Evolutionary conservation across 352 stramenopile species (phyloP).

Genomic region (Phytophthora sojae): DNA sequence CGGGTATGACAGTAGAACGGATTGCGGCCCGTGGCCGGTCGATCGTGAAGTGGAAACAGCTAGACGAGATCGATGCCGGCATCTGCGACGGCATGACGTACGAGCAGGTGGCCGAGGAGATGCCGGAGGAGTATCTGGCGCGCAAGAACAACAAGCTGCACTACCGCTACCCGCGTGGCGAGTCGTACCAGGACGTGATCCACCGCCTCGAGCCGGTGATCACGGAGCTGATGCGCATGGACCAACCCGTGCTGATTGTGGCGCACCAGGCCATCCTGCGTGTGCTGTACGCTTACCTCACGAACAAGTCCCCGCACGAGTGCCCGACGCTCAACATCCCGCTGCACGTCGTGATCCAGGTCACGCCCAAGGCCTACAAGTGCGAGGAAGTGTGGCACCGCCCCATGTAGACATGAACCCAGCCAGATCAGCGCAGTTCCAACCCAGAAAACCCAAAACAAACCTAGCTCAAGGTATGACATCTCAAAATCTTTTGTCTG

Average conservation of each 20-base stretch:
- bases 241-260: slow-evolving; percentile 94
- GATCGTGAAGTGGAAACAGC: slow-evolving; percentile 90
- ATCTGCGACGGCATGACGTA: slow-evolving; percentile 98
- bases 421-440: slow-evolving; percentile 19
- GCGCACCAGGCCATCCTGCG: slow-evolving; percentile 96
- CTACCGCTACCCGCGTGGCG: slow-evolving; percentile 91
- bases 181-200: slow-evolving; percentile 98
- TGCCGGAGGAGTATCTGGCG: slow-evolving; percentile 94
- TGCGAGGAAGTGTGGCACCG: slow-evolving; percentile 94
- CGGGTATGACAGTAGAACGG: slow-evolving; percentile 95
- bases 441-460: slow-evolving; percentile 18
- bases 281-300: slow-evolving; percentile 97
- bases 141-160: slow-evolving; percentile 92
- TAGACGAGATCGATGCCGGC: slow-evolving; percentile 98
- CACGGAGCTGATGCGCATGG: slow-evolving; percentile 96
- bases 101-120: slow-evolving; percentile 95
- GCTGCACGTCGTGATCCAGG: slow-evolving; percentile 95
- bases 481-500: slow-evolving; percentile 15
- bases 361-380: slow-evolving; percentile 95
- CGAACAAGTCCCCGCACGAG: slow-evolving; percentile 92
- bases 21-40: slow-evolving; percentile 65
- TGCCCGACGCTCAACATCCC: slow-evolving; percentile 94
- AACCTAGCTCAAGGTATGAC: slow-evolving; percentile 16
- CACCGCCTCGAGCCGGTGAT: slow-evolving; percentile 97
- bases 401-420: slow-evolving; percentile 67